Conservation (phyloP, 2,329 filamentous ascomycete genomes). For the Aspergillus jensenii region DNA sequence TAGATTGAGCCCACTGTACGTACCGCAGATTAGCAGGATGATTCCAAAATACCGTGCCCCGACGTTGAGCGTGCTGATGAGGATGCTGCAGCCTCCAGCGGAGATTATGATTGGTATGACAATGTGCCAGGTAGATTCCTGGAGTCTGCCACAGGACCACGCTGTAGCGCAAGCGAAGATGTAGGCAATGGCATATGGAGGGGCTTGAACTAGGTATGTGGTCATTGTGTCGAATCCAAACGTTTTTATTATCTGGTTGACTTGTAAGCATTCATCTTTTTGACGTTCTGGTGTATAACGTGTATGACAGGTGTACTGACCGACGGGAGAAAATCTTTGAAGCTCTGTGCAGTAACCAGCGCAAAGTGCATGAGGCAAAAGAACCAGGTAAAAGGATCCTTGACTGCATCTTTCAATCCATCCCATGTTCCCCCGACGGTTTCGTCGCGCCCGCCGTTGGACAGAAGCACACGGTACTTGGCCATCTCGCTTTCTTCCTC, state of each 20-base stretch:
- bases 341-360: slow-evolving; percentile 9
- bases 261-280: too few relatives aligned
- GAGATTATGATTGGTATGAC: slow-evolving; percentile 7
- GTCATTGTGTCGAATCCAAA: slow-evolving; percentile 8
- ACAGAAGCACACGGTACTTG: slow-evolving; percentile 7
- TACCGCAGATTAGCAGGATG: slow-evolving; percentile 10
- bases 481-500: slow-evolving; percentile 10
- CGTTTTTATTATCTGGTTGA: slow-evolving; percentile 9
- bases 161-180: background rate
- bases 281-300: too few relatives aligned
- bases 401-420: slow-evolving; percentile 4
- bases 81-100: slow-evolving; percentile 4
- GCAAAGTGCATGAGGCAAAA: slow-evolving; percentile 12
- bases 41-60: slow-evolving; percentile 14
- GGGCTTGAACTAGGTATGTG: slow-evolving; percentile 14
- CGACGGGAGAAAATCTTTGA: slow-evolving; percentile 14
- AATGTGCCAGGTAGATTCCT: slow-evolving; percentile 11
- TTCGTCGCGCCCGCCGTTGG: slow-evolving; percentile 6
- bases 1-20: slow-evolving; percentile 12
- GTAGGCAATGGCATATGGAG: slow-evolving; percentile 13
- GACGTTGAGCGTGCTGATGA: slow-evolving; percentile 11
- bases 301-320: background rate
- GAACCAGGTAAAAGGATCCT: slow-evolving; percentile 13
- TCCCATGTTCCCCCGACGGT: slow-evolving; percentile 1
- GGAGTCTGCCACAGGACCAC: slow-evolving; percentile 2